Percentiles rank a stretch among this genome's conserved stretches.
These are phyloP conservation scores for Spizellomyces sp. DNA, from an alignment of 192 early-diverging fungal species.

Conservation along the genomic window DNA sequence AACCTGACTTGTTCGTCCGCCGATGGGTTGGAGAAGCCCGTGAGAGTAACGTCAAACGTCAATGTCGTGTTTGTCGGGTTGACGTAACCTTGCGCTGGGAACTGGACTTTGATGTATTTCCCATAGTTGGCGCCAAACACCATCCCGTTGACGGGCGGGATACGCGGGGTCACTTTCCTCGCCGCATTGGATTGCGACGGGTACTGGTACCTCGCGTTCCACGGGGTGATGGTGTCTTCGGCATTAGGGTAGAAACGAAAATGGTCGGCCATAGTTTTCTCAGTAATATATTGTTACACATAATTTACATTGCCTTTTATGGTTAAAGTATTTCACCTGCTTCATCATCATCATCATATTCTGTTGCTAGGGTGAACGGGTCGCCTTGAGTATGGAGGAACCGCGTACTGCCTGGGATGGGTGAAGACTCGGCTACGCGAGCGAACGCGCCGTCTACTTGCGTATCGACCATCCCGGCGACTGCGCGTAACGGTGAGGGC, in stretches of 20 bases:
- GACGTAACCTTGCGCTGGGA: conserved; percentile 1
- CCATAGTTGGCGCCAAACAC: neutral
- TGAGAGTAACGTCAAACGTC: conserved; percentile 4
- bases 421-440: too few relatives aligned
- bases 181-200: neutral
- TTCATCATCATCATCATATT: neutral
- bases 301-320: neutral
- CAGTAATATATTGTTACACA: conserved; percentile 1
- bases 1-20: neutral
- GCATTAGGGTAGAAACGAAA: neutral
- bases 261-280: neutral
- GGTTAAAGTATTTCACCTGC: neutral
- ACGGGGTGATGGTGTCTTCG: neutral
- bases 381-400: too few relatives aligned
- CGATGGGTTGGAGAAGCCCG: neutral
- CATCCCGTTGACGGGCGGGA: neutral
- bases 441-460: too few relatives aligned
- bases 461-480: too few relatives aligned
- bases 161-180: neutral
- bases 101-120: neutral
- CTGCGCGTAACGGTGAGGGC: too few relatives aligned
- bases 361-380: too few relatives aligned
- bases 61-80: neutral
- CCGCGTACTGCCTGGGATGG: too few relatives aligned
- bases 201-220: conserved; percentile 3